Percentiles rank a stretch among this genome's conserved stretches.
Evolutionary conservation across 139 green algal genomes (phyloP).

Genomic region (Eudorina sp.): DNA sequence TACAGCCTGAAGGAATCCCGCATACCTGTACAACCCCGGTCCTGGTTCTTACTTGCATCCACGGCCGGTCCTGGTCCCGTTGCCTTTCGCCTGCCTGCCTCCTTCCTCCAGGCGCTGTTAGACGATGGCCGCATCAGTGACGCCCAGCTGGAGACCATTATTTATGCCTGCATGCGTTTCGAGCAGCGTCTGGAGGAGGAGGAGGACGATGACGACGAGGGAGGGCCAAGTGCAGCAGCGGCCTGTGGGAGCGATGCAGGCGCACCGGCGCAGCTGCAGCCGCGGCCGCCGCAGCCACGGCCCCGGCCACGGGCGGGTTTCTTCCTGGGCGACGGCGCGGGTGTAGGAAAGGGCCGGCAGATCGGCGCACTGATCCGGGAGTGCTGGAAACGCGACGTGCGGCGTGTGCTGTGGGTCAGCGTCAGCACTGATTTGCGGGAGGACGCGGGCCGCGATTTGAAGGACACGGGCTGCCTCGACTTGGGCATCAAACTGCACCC

Average conservation of each 20-base stretch:
- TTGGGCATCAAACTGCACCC: background rate
- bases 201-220: too few species aligned
- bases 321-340: conserved; percentile 90
- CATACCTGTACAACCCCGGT: too few species aligned
- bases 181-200: conserved; percentile 43
- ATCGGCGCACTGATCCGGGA: conserved; percentile 75
- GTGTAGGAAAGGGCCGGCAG: conserved; percentile 88
- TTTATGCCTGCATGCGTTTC: conserved; percentile 85
- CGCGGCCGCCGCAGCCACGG: background rate
- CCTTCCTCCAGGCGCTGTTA: conserved; percentile 57
- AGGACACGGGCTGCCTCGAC: conserved; percentile 52
- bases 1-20: too few species aligned
- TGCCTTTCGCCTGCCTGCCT: too few species aligned
- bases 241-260: too few species aligned
- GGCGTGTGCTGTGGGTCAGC: conserved; percentile 83
- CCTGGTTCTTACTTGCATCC: too few species aligned
- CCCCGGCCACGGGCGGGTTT: conserved; percentile 72
- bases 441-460: conserved; percentile 86
- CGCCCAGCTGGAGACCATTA: conserved; percentile 83
- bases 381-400: conserved; percentile 60
- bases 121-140: conserved; percentile 60
- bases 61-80: too few species aligned
- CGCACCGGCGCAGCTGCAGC: background rate
- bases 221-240: too few species aligned
- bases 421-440: conserved; percentile 75